Conservation (phyloP, 345 rosid species). For the Camelina neglecta region DNA sequence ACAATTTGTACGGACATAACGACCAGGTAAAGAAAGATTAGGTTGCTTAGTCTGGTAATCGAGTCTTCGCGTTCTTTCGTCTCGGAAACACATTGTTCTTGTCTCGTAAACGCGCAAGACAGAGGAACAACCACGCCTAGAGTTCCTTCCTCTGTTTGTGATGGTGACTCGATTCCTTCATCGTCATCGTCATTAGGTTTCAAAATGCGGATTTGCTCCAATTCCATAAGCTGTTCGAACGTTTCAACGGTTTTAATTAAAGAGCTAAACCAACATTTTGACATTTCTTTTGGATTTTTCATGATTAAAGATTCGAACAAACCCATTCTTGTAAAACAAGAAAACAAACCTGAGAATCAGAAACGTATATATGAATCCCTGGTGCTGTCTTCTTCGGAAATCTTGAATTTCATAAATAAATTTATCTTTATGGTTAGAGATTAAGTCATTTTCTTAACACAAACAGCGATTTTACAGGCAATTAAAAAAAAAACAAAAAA, state of each 20-base stretch:
- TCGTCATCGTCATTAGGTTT: slow-evolving; percentile 39
- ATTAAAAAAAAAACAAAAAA: neutral
- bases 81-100: slow-evolving; percentile 49
- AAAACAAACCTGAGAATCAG: slow-evolving; percentile 41
- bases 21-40: slow-evolving; percentile 54
- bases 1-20: slow-evolving; percentile 69
- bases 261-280: slow-evolving; percentile 25
- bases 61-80: slow-evolving; percentile 56
- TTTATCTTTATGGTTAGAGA: slow-evolving; percentile 12
- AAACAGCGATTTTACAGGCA: slow-evolving; percentile 9
- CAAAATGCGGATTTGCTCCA: slow-evolving; percentile 49
- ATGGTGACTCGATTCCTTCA: slow-evolving; percentile 49
- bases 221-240: slow-evolving; percentile 56
- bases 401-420: slow-evolving; percentile 17
- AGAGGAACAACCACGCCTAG: slow-evolving; percentile 32
- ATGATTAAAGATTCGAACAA: slow-evolving; percentile 17
- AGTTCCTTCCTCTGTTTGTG: slow-evolving; percentile 43
- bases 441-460: neutral
- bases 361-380: slow-evolving; percentile 4
- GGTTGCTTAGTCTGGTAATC: slow-evolving; percentile 52
- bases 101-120: slow-evolving; percentile 60
- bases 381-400: slow-evolving; percentile 19
- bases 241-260: slow-evolving; percentile 14
- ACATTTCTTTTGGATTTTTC: neutral
- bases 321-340: slow-evolving; percentile 14